Percentiles rank a stretch among this genome's conserved stretches.
Evolutionary conservation across 306 rosid genomes (phyloP).

Genomic region (Cyamopsis tetragonoloba): DNA sequence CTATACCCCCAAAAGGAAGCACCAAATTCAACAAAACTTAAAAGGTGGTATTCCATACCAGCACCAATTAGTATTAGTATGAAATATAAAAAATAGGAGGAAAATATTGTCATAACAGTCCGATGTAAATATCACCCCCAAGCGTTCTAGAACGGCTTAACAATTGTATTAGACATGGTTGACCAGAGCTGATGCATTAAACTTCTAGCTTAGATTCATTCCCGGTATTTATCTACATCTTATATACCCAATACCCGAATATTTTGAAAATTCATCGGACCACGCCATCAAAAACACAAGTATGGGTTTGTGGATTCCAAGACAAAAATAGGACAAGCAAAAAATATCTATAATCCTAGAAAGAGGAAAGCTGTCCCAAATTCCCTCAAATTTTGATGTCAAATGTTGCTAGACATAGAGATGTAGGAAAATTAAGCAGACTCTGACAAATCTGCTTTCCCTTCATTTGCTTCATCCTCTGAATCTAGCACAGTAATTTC

Average conservation of each 20-base stretch:
- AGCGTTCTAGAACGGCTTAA: too few species aligned
- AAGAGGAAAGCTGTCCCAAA: background rate
- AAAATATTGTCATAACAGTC: too few species aligned
- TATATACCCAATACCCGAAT: background rate
- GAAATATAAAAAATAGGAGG: too few species aligned
- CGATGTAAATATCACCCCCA: too few species aligned
- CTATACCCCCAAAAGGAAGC: too few species aligned
- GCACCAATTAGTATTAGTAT: too few species aligned
- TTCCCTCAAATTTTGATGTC: constrained; percentile 12
- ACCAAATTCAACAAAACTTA: too few species aligned
- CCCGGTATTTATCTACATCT: background rate
- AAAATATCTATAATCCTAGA: constrained; percentile 19
- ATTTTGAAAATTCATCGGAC: constrained; percentile 21
- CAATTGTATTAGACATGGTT: background rate
- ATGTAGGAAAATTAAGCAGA: too few species aligned
- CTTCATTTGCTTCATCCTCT: constrained; percentile 35
- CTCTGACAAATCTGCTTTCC: constrained; percentile 1
- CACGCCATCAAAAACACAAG: background rate
- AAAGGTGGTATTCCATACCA: too few species aligned
- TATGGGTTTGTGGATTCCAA: background rate
- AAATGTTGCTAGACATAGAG: background rate
- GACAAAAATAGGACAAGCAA: background rate
- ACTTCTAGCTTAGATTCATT: background rate
- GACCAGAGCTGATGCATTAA: background rate
- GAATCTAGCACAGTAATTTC: constrained; percentile 53